Percentiles rank a stretch among this genome's conserved stretches.
Evolutionary conservation across 2,329 filamentous ascomycete species (phyloP).

Genomic region (Pseudogymnoascus sp.): DNA sequence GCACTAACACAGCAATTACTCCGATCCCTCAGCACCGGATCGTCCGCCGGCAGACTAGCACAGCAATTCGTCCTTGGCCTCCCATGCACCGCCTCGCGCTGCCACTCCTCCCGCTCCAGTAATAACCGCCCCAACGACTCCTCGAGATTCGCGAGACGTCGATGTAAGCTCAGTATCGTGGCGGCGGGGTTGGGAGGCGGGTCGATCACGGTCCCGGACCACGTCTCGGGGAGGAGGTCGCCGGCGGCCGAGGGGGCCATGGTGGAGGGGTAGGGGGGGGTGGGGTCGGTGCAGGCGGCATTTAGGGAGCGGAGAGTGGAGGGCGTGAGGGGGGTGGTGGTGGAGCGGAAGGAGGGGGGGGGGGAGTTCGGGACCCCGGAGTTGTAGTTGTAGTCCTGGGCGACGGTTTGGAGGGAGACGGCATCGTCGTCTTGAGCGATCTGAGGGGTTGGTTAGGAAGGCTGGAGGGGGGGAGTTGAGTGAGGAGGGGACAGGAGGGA

Average conservation of each 20-base stretch:
- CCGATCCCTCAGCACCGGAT: not conserved
- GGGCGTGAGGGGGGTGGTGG: not conserved
- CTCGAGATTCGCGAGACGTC: not conserved
- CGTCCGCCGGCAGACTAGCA: not conserved
- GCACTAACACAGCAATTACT: not conserved
- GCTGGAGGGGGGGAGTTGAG: not conserved
- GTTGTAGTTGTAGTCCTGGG: conserved; percentile 6
- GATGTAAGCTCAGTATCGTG: not conserved
- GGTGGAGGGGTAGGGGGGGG: not conserved
- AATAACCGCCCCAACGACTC: not conserved
- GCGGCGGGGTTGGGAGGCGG: not conserved
- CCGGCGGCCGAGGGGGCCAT: not conserved
- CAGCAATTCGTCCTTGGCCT: not conserved
- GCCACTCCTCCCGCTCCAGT: not conserved
- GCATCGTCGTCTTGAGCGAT: not conserved
- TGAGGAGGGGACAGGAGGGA: not conserved
- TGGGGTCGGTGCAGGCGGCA: not conserved
- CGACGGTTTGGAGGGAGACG: conserved; percentile 8
- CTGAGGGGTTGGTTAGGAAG: not conserved
- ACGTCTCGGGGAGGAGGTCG: not conserved
- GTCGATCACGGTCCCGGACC: not conserved
- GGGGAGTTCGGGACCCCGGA: conserved; percentile 7
- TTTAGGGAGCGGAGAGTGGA: not conserved
- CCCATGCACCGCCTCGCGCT: not conserved
- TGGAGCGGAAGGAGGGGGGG: conserved; percentile 9